Percentiles rank a stretch among this genome's conserved stretches.
These are phyloP conservation scores for Harringtonia aguacate DNA, from an alignment of 2,329 filamentous ascomycete species.

Conservation along the genomic window DNA sequence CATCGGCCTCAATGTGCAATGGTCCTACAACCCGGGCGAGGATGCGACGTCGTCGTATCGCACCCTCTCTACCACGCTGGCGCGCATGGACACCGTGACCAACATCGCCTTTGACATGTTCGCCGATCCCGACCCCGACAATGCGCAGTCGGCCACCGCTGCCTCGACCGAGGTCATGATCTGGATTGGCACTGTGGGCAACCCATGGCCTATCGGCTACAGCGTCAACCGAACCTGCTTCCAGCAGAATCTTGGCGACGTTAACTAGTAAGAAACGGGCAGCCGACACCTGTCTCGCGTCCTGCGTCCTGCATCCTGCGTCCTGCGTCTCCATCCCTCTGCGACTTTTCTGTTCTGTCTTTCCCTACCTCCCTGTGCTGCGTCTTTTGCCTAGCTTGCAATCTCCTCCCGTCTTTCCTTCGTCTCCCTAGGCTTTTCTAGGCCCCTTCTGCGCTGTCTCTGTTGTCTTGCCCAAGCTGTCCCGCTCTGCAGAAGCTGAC, in stretches of 20 bases:
- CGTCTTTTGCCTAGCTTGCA: no score
- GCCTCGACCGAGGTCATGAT: constrained; percentile 4
- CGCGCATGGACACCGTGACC: not conserved
- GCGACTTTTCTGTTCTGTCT: no score
- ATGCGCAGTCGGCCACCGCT: not conserved
- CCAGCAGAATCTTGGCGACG: not conserved
- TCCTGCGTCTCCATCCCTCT: no score
- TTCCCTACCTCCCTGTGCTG: no score
- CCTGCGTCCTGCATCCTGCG: no score
- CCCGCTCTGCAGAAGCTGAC: no score
- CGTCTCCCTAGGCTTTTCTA: not conserved
- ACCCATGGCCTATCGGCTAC: not conserved
- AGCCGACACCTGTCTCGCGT: no score
- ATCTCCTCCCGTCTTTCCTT: not conserved
- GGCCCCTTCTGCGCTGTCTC: no score
- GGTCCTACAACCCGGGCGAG: not conserved
- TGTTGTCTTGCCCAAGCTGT: not conserved
- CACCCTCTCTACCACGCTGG: not conserved
- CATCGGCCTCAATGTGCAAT: not conserved
- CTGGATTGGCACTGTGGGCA: constrained; percentile 1
- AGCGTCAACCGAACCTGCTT: not conserved
- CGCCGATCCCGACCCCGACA: not conserved
- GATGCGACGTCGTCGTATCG: not conserved
- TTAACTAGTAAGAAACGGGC: not conserved
- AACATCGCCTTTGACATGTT: constrained; percentile 7